Conservation (phyloP, 202 grass and related monocot species). For the Carex arenaria region DNA sequence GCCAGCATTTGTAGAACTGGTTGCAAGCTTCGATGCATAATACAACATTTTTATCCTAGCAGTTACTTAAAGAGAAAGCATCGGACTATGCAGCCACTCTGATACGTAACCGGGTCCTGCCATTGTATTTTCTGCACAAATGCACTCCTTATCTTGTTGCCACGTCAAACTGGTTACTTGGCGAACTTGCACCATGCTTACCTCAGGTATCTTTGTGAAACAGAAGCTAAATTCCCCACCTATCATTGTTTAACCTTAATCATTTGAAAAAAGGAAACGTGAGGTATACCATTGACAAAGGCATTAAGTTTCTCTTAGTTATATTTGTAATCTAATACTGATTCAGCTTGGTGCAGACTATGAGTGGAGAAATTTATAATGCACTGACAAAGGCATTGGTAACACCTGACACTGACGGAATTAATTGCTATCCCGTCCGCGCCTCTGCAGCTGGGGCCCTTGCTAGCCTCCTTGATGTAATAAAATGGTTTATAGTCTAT, state of each 20-base stretch:
- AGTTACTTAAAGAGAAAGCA: conserved; percentile 67
- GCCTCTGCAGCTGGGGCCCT: conserved; percentile 81
- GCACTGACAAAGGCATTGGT: conserved; percentile 58
- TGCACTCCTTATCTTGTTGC: conserved; percentile 73
- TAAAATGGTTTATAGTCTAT: background rate
- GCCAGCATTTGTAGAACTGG: background rate
- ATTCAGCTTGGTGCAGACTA: conserved; percentile 31
- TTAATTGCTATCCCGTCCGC: conserved; percentile 72
- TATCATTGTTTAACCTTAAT: background rate
- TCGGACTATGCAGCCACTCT: conserved; percentile 53
- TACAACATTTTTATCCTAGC: conserved; percentile 20
- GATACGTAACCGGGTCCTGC: conserved; percentile 64
- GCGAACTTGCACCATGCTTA: conserved; percentile 58
- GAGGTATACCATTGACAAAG: background rate
- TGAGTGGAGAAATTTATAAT: conserved; percentile 67
- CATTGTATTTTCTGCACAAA: conserved; percentile 57
- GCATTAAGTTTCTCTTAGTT: conserved; percentile 12
- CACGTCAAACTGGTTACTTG: conserved; percentile 82
- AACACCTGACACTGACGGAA: conserved; percentile 39
- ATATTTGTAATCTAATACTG: conserved; percentile 25
- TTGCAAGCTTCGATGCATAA: background rate
- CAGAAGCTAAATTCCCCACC: background rate
- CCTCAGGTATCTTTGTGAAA: conserved; percentile 46
- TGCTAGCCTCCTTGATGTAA: conserved; percentile 78
- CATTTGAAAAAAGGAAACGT: background rate